These are phyloP conservation scores for Rhododendron griersonianum DNA, from an alignment of 148 eudicot genomes.

Conservation along the genomic window DNA sequence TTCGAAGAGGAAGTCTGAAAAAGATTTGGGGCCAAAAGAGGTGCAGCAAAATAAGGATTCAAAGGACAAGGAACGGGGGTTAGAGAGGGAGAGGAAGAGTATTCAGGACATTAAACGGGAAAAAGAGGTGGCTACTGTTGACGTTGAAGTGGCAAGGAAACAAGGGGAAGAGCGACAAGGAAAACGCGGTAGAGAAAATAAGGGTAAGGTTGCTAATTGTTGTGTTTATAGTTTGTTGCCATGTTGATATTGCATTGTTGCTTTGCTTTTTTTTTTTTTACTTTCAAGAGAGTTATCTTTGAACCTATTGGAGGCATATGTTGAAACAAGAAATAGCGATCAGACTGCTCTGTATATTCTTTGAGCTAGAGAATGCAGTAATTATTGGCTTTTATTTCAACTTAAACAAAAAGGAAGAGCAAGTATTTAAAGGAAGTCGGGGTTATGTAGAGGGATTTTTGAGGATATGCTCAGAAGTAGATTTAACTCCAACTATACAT, in stretches of 20 bases:
- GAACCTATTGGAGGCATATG: not conserved
- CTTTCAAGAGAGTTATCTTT: not conserved
- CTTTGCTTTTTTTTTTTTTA: not conserved
- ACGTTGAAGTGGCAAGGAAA: constrained; percentile 6
- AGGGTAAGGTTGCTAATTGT: constrained; percentile 64
- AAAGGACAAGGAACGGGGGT: constrained; percentile 58
- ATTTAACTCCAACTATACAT: not conserved
- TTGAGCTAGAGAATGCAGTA: not conserved
- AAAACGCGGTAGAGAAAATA: constrained; percentile 48
- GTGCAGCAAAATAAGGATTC: constrained; percentile 20
- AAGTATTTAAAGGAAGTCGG: not conserved
- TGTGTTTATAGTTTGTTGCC: not conserved
- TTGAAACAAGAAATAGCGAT: not conserved
- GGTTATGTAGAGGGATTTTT: not conserved
- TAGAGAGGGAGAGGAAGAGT: constrained; percentile 56
- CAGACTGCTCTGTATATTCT: not conserved
- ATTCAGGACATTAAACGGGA: constrained; percentile 34
- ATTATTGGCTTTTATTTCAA: too few species aligned
- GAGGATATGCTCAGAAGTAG: not conserved
- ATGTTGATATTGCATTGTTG: not conserved
- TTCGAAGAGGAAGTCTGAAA: constrained; percentile 63
- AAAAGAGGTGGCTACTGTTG: constrained; percentile 26
- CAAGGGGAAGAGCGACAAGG: constrained; percentile 52
- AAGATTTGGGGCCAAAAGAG: constrained; percentile 50
- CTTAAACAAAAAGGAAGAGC: not conserved